These are phyloP conservation scores for Alopecurus myosuroides DNA, from an alignment of 176 grass and related monocot species.

Conservation along the genomic window DNA sequence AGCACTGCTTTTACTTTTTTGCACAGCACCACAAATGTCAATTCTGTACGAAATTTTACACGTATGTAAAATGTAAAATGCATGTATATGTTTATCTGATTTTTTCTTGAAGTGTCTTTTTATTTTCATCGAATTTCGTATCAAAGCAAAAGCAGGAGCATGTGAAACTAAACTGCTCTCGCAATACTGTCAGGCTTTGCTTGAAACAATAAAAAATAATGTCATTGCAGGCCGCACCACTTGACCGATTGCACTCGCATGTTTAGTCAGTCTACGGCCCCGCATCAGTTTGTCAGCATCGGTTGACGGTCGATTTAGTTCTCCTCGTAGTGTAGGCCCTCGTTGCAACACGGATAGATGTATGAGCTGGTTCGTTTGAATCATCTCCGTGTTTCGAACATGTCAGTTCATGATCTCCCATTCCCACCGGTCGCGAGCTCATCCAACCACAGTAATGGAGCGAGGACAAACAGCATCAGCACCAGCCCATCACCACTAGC, in stretches of 20 bases:
- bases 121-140: no score
- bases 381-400: background rate
- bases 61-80: no score
- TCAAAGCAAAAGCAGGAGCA: no score
- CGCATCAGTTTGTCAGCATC: background rate
- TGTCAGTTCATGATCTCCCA: background rate
- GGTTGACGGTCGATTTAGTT: background rate
- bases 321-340: background rate
- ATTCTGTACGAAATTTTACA: no score
- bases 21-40: no score
- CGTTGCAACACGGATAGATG: background rate
- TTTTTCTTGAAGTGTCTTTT: no score
- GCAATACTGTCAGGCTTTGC: background rate
- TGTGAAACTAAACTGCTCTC: no score
- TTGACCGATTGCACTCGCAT: background rate
- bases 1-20: no score
- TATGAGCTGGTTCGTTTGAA: background rate
- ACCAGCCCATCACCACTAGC: background rate
- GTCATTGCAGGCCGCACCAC: background rate
- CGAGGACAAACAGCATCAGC: background rate
- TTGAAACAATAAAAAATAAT: background rate
- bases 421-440: background rate
- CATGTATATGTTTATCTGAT: no score
- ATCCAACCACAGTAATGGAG: background rate
- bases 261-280: background rate